Evolutionary conservation across 805 yeast species (phyloP), one percentile per base, ranked within the genome.

Genomic region (Clavispora carvajalis): DNA sequence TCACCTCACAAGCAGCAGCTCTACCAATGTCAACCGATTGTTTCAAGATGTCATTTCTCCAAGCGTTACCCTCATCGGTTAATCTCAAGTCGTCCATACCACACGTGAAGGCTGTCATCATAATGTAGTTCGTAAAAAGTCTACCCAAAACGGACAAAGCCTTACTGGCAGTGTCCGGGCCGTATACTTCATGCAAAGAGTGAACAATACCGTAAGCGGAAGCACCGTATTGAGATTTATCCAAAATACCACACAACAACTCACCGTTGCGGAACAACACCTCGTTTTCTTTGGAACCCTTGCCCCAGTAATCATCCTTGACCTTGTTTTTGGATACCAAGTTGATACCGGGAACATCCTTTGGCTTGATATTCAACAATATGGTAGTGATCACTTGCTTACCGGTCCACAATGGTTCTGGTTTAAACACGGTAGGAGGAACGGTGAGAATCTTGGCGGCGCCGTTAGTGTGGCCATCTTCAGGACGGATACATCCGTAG

Each of bases 81-180:
- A 95, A 75, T 60, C 95, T 79, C 63, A 93, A 74, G 70, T 93
- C 99, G 62, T 93, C 99, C 99, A 93, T 95, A 76, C 99, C 99
- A 81, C 99, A 93, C 7, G 99, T 93, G 60, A 93, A 86, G 1
- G 96, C 98, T 43, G 87, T 85, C 69, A 80, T 76, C 77, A 84
- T 90, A 57, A 84, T 89, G 63, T 88, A 93, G 63, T 86, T 88
- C 17, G 99, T 95, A 69, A 95, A 91, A 40, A 93, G 73, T 56
- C 99, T 77, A 49, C 99, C 98, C 46, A 93, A 74, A n/a, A 91
- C 95, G 37, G 95, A 84, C 36, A 93, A 71, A 5, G 93, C 76
- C 58, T 85, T 83, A 45, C 97, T 96, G 16, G 98, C 96, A 54
- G 82, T 77, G 37, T 76, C 78, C 9, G 96, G 82, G 11, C 99